Percentiles rank a stretch among this genome's conserved stretches.
phyloP scores from a whole-genome alignment of 805 yeast genomes.

The Wickerhamiella nectarea region DNA sequence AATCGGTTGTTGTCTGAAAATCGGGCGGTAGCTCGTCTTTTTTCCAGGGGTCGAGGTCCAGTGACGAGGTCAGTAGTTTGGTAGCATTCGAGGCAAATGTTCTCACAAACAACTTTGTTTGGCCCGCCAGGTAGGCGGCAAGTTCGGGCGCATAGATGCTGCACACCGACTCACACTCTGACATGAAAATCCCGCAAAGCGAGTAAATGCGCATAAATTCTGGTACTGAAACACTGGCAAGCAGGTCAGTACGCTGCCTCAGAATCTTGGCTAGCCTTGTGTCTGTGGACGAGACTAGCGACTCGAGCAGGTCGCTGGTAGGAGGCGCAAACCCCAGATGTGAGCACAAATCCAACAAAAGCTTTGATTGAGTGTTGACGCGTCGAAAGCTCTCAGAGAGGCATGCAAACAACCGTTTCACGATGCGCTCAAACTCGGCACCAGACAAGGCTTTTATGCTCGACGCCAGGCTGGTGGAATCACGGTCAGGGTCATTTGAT shows the following conservation, averaged over 20 bases:
- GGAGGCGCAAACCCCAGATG: conserved; percentile 42
- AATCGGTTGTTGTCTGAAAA: conserved; percentile 39
- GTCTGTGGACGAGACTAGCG: conserved; percentile 59
- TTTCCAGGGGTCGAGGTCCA: conserved; percentile 69
- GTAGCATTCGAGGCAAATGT: conserved; percentile 41
- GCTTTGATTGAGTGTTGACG: conserved; percentile 63
- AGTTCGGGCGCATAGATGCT: conserved; percentile 53
- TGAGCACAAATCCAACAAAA: conserved; percentile 57
- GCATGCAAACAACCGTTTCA: conserved; percentile 43
- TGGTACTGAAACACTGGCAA: conserved; percentile 41
- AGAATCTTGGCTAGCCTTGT: conserved; percentile 64
- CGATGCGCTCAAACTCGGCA: conserved; percentile 60
- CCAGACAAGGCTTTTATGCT: conserved; percentile 55
- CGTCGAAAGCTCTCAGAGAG: conserved; percentile 63
- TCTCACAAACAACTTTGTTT: conserved; percentile 44
- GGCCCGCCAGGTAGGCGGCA: conserved; percentile 53
- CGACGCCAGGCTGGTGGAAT: conserved; percentile 23
- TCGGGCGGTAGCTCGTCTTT: conserved; percentile 44
- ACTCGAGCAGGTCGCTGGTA: conserved; percentile 48
- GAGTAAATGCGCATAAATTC: conserved; percentile 56
- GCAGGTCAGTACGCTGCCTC: conserved; percentile 61
- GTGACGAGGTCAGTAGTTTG: conserved; percentile 32
- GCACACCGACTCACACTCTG: conserved; percentile 71
- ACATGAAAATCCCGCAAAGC: conserved; percentile 52
- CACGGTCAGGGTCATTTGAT: background rate